Evolutionary conservation across 2,329 filamentous ascomycete genomes (phyloP), one percentile per base, ranked within the genome.

Genomic region (Penicillium sclerotigenum): DNA sequence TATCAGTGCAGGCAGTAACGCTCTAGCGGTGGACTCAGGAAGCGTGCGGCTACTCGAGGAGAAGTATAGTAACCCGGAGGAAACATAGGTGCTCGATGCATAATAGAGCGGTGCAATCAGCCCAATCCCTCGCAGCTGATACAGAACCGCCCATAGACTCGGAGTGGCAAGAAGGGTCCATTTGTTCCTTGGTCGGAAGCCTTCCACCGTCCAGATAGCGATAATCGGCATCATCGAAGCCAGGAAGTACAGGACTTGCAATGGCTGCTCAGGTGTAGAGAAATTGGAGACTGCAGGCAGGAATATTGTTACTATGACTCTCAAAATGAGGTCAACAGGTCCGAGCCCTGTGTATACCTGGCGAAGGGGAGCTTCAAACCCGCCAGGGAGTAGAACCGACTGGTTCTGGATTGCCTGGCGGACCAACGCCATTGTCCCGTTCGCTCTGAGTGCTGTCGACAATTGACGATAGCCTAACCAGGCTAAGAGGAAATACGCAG

Each of bases 41-140:
- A 67, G 40, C 4, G 48, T 49, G n/a, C 61, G 55, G 10, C 50
- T 46, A 9, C 56, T 54, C 4, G 60, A 45, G 1, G 52, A 41
- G 33, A 61, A 63, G 47, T 65, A 66, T 13, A 37, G 11, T 1
- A 46, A 31, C 8, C 42, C 47, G 3, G 49, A 42, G 10, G 58
- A 65, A 20, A 52, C 45, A 36, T 52, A 64, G 5, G 64, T 47
- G 46, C 60, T 66, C 18, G 51, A 41, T 14, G 65, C 54, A 37
- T 62, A 69, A 52, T 65, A 69, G 4, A 68, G 26, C 10, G 68
- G 67, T 7, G 64, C 59, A 33, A 67, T 63, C 34, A 65, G 34
- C 10, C 59, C 60, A 9, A 62, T 59, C 5, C 60, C 60, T 16
- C 56, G 60, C 28, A 62, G 34, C 37, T 62, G 60, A 33, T 55